phyloP scores from a whole-genome alignment of 805 yeast genomes.

The Wickerhamomyces tratensis region DNA sequence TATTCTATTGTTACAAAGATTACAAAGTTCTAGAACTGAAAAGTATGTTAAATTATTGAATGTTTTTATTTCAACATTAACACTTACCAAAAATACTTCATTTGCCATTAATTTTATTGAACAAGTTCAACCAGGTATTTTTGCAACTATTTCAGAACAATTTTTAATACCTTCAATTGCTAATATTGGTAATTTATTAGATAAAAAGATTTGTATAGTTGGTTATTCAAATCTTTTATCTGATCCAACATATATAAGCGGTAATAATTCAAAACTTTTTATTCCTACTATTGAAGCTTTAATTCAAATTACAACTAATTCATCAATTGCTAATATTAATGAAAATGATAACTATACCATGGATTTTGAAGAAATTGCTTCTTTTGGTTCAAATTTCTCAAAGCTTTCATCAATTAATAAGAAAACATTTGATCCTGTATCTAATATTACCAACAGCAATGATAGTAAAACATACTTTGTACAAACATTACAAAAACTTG shows the following conservation, averaged over 20 bases:
- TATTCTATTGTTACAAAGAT: conserved; percentile 63
- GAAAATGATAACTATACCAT: conserved; percentile 28
- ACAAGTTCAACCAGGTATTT: conserved; percentile 56
- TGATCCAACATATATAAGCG: conserved; percentile 23
- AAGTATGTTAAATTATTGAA: conserved; percentile 66
- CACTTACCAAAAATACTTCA: conserved; percentile 30
- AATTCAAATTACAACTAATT: conserved; percentile 26
- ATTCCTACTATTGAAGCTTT: conserved; percentile 33
- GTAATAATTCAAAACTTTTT: conserved; percentile 32
- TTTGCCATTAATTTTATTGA: conserved; percentile 62
- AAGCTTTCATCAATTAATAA: conserved; percentile 53
- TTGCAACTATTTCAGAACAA: conserved; percentile 35
- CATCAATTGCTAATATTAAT: conserved; percentile 24
- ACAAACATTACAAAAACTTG: conserved; percentile 10
- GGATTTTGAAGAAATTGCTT: conserved; percentile 60
- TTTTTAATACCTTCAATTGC: conserved; percentile 31
- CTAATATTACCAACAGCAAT: conserved; percentile 7
- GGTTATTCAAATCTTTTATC: conserved; percentile 39
- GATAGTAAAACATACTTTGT: conserved; percentile 11
- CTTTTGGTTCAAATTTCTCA: conserved; percentile 84
- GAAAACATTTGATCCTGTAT: conserved; percentile 57
- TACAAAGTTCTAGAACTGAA: conserved; percentile 76
- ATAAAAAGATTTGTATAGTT: conserved; percentile 42
- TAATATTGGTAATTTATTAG: conserved; percentile 38
- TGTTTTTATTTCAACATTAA: conserved; percentile 46